Base-by-base conservation (phyloP, 2,329 filamentous ascomycete species). In the Byssothecium circinans region DNA sequence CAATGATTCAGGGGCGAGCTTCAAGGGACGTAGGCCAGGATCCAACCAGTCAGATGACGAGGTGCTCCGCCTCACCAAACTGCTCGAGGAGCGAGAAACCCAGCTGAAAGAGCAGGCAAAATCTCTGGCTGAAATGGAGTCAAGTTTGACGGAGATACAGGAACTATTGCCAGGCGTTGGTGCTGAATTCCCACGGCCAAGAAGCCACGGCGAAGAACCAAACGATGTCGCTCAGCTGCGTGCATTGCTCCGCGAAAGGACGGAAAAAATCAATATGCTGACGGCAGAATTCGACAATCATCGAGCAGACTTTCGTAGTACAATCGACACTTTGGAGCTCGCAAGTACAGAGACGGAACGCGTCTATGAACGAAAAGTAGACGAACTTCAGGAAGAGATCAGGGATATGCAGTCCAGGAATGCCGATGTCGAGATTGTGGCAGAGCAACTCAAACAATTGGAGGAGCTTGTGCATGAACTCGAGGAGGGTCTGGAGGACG, bases 401-500 rank as follows among this genome's bases (percentile, higher is more conserved):
- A 83, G 86, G 43, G 91, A 96, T 49, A 76, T 94, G 2, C 87
- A 92, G 57, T 87, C 91, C 35, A 82, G 88, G 36, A 88, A 86
- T 33, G 85, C 95, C 49, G 94, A 99, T 67, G 91, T 99, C 7
- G 90, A 96, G 60, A 88, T 85, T 20, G 91, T 99, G 17, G 91
- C 94, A 6, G 81, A 81, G 53, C 94, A 99, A 72, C 79, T 99
- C 45, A 96, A 96, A 74, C 91, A 96, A 72, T 79, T 99, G 1
- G 94, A 97, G 69, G 92, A 97, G 68, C 81, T 97, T 27, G 94
- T 99, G 2, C 92, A 95, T 60, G 94, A 99, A 69, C 82, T 99
- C 0, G 94, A 99, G 70, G 94, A 99, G 71, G 94, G 94, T 0
- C 78, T 99, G 1, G 94, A 99, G 73, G 94, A 99, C 73, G 91